Conservation (phyloP, 352 stramenopile genomes). For the Globisporangium middletonii region DNA sequence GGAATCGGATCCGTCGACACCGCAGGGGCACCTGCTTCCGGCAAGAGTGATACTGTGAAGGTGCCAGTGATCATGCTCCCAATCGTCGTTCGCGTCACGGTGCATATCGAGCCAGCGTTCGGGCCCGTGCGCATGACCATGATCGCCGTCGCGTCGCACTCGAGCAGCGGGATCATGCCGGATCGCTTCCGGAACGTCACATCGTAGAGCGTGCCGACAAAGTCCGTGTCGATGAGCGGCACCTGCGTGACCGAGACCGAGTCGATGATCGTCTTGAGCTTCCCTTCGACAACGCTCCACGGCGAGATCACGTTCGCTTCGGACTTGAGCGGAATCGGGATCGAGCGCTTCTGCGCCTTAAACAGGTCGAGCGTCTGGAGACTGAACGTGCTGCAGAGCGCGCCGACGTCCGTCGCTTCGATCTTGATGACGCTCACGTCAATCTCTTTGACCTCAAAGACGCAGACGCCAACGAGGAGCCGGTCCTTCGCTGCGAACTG, state of each 20-base stretch:
- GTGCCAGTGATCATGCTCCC: conserved; percentile 69
- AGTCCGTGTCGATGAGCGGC: conserved; percentile 27
- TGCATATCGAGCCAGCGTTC: conserved; percentile 19
- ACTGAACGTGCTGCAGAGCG: conserved; percentile 45
- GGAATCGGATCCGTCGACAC: conserved; percentile 31
- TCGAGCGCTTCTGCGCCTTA: conserved; percentile 38
- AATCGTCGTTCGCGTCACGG: conserved; percentile 26
- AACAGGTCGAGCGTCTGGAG: conserved; percentile 38
- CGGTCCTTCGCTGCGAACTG: conserved; percentile 18
- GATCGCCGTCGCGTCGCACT: conserved; percentile 31
- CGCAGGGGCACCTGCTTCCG: conserved; percentile 22
- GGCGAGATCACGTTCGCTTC: conserved; percentile 25
- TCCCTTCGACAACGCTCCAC: conserved; percentile 29
- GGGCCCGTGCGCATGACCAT: conserved; percentile 17
- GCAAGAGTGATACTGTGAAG: conserved; percentile 49
- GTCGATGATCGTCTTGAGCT: conserved; percentile 47
- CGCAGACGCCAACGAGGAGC: conserved; percentile 49
- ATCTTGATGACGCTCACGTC: conserved; percentile 32
- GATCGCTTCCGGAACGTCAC: conserved; percentile 61
- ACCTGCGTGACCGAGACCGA: conserved; percentile 38
- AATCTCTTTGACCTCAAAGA: conserved; percentile 37
- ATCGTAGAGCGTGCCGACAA: conserved; percentile 57
- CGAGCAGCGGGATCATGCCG: conserved; percentile 47
- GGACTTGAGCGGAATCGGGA: conserved; percentile 39
- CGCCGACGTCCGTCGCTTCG: conserved; percentile 32